Conservation (phyloP, 768 basidiomycete genomes). For the Asterophora lycoperdoides region DNA sequence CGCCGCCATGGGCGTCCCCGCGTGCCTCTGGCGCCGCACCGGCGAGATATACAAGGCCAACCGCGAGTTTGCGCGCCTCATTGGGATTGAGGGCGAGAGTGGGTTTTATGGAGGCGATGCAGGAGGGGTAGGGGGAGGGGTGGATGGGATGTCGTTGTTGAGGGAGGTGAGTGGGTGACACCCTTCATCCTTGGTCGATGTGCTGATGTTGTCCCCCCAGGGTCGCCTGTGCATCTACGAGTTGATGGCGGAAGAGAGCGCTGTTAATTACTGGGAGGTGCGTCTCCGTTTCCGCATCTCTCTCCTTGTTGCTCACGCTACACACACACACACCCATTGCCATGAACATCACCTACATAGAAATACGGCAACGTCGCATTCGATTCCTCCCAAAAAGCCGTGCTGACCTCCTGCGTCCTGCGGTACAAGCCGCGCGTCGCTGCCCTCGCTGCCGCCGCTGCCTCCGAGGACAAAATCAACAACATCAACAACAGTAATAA, state of each 20-base stretch:
- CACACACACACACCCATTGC: not conserved
- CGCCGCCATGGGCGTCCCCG: constrained; percentile 94
- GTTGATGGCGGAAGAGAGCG: constrained; percentile 95
- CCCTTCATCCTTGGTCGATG: too few relatives aligned
- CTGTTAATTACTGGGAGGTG: constrained; percentile 98
- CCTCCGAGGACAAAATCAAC: too few relatives aligned
- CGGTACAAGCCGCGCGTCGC: constrained; percentile 65
- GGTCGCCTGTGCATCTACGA: constrained; percentile 96
- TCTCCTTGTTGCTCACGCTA: too few relatives aligned
- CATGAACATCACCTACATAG: constrained; percentile 30
- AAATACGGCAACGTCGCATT: constrained; percentile 96
- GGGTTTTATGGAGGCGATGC: too few relatives aligned
- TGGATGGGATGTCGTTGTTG: too few relatives aligned
- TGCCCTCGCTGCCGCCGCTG: too few relatives aligned
- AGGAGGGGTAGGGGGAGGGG: too few relatives aligned
- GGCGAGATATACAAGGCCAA: constrained; percentile 99
- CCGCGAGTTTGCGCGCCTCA: constrained; percentile 87
- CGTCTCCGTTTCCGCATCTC: not conserved
- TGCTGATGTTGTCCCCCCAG: constrained; percentile 24
- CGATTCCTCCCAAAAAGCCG: constrained; percentile 88
- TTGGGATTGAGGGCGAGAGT: constrained; percentile 67
- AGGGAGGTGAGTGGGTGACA: too few relatives aligned
- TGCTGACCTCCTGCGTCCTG: constrained; percentile 86
- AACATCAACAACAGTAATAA: too few relatives aligned
- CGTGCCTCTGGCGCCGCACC: constrained; percentile 93